phyloP scores from a whole-genome alignment of 1,284 basidiomycete genomes.

The Gastroboletus turbinatus region DNA sequence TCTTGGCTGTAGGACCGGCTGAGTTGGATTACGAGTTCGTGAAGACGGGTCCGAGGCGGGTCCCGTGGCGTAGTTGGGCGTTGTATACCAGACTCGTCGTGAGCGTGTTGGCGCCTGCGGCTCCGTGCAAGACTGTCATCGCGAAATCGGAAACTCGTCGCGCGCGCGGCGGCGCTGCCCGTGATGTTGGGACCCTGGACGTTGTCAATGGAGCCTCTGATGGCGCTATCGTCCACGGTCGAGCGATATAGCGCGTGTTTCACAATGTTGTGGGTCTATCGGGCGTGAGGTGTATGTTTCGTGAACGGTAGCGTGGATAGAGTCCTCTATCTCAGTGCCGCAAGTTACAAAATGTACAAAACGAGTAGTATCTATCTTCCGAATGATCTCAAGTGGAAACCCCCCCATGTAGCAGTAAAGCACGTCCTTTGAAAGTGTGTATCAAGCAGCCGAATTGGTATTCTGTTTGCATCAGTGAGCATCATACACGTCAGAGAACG shows the following conservation, averaged over 20 bases:
- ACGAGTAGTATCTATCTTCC: background rate
- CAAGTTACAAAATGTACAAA: background rate
- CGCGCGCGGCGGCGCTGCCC: slow-evolving; percentile 43
- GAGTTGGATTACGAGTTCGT: slow-evolving; percentile 78
- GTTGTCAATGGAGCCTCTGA: slow-evolving; percentile 56
- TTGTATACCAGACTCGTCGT: slow-evolving; percentile 59
- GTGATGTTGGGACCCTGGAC: slow-evolving; percentile 53
- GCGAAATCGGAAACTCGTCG: slow-evolving; percentile 34
- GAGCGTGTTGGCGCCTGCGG: slow-evolving; percentile 52
- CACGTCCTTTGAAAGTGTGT: background rate
- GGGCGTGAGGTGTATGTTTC: slow-evolving; percentile 5
- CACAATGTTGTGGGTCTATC: slow-evolving; percentile 26
- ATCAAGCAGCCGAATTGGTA: background rate
- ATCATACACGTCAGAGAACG: too few relatives aligned
- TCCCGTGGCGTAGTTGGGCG: slow-evolving; percentile 59
- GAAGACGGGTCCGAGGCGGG: slow-evolving; percentile 58
- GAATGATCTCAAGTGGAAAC: background rate
- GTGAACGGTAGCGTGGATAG: background rate
- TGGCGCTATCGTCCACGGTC: slow-evolving; percentile 51
- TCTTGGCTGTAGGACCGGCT: slow-evolving; percentile 59
- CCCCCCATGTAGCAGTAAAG: background rate
- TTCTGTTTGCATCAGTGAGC: too few relatives aligned
- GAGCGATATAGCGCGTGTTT: slow-evolving; percentile 45
- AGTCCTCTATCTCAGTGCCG: background rate
- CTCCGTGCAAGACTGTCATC: slow-evolving; percentile 19